phyloP scores from a whole-genome alignment of 2,329 filamentous ascomycete species.

The Trichoderma sp. region DNA sequence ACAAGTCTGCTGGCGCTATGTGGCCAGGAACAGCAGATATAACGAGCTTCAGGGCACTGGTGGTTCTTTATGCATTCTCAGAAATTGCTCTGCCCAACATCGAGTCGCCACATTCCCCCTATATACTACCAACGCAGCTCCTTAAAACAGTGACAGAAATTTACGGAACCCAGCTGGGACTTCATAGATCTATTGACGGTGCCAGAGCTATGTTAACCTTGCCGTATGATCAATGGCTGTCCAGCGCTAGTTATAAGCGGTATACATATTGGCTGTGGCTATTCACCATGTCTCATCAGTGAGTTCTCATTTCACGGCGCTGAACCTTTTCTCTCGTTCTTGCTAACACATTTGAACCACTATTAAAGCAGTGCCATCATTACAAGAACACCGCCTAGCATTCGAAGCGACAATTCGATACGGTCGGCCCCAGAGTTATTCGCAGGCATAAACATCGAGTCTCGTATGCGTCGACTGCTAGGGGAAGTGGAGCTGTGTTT shows the following conservation, averaged over 20 bases:
- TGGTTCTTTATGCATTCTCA: background rate
- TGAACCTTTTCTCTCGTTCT: no score
- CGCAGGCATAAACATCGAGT: background rate
- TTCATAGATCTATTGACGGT: background rate
- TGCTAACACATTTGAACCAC: background rate
- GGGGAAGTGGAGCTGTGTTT: background rate
- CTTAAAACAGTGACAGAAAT: background rate
- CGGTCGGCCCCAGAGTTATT: background rate
- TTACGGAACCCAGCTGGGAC: background rate
- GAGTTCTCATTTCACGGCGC: background rate
- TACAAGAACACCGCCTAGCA: background rate
- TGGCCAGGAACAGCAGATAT: background rate
- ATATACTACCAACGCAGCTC: background rate
- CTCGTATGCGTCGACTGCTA: background rate
- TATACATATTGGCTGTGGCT: background rate
- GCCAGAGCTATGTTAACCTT: background rate
- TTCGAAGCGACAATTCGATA: background rate
- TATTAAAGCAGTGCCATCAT: background rate
- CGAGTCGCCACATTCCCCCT: background rate
- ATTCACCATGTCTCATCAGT: background rate
- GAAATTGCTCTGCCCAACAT: background rate
- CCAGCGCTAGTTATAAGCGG: background rate
- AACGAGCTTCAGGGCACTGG: background rate
- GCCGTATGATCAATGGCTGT: background rate
- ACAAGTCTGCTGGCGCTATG: background rate